phyloP scores from a whole-genome alignment of 2,329 filamentous ascomycete species.

The Fusarium sp. region DNA sequence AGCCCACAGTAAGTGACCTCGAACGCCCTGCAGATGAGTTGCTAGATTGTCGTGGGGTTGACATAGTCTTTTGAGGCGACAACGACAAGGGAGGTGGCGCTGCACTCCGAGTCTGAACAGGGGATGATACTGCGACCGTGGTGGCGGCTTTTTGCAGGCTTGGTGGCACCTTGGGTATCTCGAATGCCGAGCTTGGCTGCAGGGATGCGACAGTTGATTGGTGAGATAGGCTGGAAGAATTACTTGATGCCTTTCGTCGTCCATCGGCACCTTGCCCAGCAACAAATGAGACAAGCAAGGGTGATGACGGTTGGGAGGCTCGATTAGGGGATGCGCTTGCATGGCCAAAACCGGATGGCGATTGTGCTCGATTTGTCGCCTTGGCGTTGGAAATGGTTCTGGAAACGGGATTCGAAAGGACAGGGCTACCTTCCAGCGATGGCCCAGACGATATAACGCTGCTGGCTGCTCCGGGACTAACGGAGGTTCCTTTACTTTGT shows the following conservation, averaged over 20 bases:
- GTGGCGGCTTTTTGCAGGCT: constrained; percentile 71
- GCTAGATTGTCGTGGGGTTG: constrained; percentile 70
- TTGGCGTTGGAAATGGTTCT: constrained; percentile 86
- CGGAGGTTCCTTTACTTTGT: constrained; percentile 64
- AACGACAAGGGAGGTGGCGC: constrained; percentile 62
- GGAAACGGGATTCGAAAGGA: constrained; percentile 82
- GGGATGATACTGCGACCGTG: constrained; percentile 65
- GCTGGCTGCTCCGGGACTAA: constrained; percentile 57
- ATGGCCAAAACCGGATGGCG: constrained; percentile 83
- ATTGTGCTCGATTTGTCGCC: constrained; percentile 80
- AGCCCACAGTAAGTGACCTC: constrained; percentile 91
- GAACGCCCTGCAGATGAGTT: constrained; percentile 75
- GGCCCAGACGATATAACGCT: constrained; percentile 70
- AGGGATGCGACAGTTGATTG: constrained; percentile 71
- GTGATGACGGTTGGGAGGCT: constrained; percentile 74
- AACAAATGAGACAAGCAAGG: constrained; percentile 95
- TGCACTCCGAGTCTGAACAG: constrained; percentile 65
- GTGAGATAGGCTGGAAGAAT: constrained; percentile 84
- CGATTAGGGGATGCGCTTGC: constrained; percentile 88
- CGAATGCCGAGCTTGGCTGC: constrained; percentile 77
- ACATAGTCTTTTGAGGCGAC: constrained; percentile 72
- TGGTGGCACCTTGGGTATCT: constrained; percentile 72
- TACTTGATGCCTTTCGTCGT: constrained; percentile 91
- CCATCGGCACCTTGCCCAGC: constrained; percentile 82
- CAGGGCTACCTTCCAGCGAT: constrained; percentile 84